A percentile compares a stretch with the other conserved stretches of the same genome.
These are phyloP conservation scores for Phytopythium litorale DNA, from an alignment of 352 stramenopile genomes.

Conservation along the genomic window DNA sequence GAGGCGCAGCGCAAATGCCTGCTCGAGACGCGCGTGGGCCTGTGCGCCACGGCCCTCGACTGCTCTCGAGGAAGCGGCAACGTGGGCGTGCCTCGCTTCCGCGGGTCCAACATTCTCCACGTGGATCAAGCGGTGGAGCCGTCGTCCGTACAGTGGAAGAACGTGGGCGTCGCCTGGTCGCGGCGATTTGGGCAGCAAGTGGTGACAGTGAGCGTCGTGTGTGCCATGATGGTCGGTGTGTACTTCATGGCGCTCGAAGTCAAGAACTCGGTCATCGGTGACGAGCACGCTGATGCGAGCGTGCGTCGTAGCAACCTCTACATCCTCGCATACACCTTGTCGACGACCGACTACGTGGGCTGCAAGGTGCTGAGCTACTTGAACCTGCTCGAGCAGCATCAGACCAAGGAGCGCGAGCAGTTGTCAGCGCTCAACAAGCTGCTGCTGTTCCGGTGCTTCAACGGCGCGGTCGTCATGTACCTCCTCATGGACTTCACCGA, in stretches of 20 bases:
- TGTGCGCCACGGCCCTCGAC: slow-evolving; percentile 46
- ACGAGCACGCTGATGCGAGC: slow-evolving; percentile 14
- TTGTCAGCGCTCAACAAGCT: slow-evolving; percentile 80
- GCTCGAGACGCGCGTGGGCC: slow-evolving; percentile 36
- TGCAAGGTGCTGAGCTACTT: slow-evolving; percentile 61
- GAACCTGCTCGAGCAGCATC: slow-evolving; percentile 51
- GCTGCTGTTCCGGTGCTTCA: slow-evolving; percentile 66
- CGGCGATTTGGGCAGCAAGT: slow-evolving; percentile 40
- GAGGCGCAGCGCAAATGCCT: slow-evolving; percentile 53
- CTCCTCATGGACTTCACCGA: slow-evolving; percentile 74
- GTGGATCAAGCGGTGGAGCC: slow-evolving; percentile 64
- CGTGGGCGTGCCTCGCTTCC: slow-evolving; percentile 47
- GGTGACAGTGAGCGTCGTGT: slow-evolving; percentile 40
- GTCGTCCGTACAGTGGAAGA: slow-evolving; percentile 68
- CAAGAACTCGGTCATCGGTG: slow-evolving; percentile 31
- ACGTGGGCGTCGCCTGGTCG: slow-evolving; percentile 38
- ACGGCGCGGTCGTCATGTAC: slow-evolving; percentile 72
- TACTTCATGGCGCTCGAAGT: slow-evolving; percentile 44
- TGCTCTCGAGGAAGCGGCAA: slow-evolving; percentile 17
- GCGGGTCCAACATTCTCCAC: slow-evolving; percentile 61
- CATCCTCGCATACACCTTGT: slow-evolving; percentile 45
- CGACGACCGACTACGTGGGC: slow-evolving; percentile 53
- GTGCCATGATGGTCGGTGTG: slow-evolving; percentile 43
- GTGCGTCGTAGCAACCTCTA: slow-evolving; percentile 42
- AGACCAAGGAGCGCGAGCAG: slow-evolving; percentile 67